Percentiles rank a stretch among this genome's conserved stretches.
phyloP scores from a whole-genome alignment of 306 rosid species.

The Gleditsia sinensis region DNA sequence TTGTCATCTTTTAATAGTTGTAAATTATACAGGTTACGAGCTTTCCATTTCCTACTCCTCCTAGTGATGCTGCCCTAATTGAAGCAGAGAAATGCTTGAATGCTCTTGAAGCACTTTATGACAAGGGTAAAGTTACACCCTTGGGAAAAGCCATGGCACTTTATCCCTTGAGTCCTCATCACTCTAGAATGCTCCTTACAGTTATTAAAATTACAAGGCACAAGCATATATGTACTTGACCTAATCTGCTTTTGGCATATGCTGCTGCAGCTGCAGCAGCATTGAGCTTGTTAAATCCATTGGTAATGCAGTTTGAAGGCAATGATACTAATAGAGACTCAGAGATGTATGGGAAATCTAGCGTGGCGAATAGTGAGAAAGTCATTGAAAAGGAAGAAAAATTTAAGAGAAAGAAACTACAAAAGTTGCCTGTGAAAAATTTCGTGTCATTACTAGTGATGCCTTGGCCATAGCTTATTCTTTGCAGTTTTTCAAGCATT shows the following conservation, averaged over 20 bases:
- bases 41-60: constrained; percentile 94
- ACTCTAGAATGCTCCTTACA: constrained; percentile 89
- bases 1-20: too few relatives aligned
- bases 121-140: constrained; percentile 60
- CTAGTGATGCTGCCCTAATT: constrained; percentile 54
- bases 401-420: constrained; percentile 60
- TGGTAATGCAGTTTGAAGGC: constrained; percentile 66
- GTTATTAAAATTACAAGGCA: constrained; percentile 61
- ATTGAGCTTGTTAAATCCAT: constrained; percentile 85
- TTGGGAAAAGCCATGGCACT: constrained; percentile 86
- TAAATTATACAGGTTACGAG: constrained; percentile 67
- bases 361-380: constrained; percentile 31
- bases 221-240: constrained; percentile 46
- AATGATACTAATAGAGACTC: constrained; percentile 45
- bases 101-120: constrained; percentile 86
- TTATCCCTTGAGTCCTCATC: constrained; percentile 96
- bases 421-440: constrained; percentile 62
- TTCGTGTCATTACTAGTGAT: constrained; percentile 73
- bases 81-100: constrained; percentile 89
- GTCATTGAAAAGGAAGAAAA: constrained; percentile 54
- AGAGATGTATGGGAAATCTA: constrained; percentile 41
- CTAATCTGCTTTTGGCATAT: constrained; percentile 70
- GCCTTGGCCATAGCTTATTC: constrained; percentile 76
- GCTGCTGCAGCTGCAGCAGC: constrained; percentile 88
- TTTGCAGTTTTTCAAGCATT: constrained; percentile 75